Evolutionary conservation across 257 asterid species (phyloP), one percentile per base, ranked within the genome.

Genomic region (Fraxinus cuspidata): DNA sequence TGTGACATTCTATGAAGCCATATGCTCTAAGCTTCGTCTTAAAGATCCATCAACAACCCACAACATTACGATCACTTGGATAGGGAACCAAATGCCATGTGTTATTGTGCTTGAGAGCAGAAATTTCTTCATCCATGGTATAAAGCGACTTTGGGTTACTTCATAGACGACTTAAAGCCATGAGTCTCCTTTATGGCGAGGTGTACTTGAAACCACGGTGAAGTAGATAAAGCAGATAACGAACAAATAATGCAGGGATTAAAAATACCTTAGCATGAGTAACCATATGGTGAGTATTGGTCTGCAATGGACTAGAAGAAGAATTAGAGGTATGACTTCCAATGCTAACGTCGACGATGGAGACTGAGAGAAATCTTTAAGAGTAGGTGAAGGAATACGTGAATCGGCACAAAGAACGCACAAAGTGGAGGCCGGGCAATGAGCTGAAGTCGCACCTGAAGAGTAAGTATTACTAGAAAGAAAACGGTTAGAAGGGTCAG

Each of bases 51-150:
- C 13, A 2, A 9, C 63, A 72, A 18, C 75, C 38, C 7, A 72
- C 75, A 37, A 72, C 63, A 72, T 72, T 72, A 40, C 1, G 25
- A 18, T 47, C 31, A 23, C 9, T 0, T 0, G 76, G 66, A 40
- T 8, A 38, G 21, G 63, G 12, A 72, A 72, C 63, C n/a, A 35
- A 71, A 8, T 31, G 15, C 75, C 75, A 40, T 4, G 75, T 71
- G n/a, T 42, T 27, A 40, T 38, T 71, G 2, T 71, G 42, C 21
- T 35, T 42, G n/a, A 71, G 65, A 7, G 60, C 42, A 0, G 32
- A 37, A 47, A 72, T 72, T 23, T 72, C 75, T 23, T 72, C 75
- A 72, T 27, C 76, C 38, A 72, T 72, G 16, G 65, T 56, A 1
- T 1, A 7, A n/a, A 70, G n/a, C 64, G 38, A 42, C 25, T 21